phyloP scores from a whole-genome alignment of 345 rosid species.

The Brassica rapa region DNA sequence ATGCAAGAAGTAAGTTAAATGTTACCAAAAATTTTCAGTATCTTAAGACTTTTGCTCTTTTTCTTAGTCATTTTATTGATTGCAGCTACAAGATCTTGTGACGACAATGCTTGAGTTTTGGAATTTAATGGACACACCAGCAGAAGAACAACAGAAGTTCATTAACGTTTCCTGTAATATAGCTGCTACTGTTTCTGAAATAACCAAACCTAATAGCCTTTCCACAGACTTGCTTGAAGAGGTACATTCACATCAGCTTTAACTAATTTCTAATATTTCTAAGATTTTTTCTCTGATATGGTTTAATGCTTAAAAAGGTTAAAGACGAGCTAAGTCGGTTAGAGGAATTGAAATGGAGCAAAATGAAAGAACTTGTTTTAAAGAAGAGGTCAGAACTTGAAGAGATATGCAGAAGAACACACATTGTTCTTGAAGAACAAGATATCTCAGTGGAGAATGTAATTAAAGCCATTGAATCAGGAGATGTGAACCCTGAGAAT shows the following conservation, averaged over 20 bases:
- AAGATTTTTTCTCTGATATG: neutral
- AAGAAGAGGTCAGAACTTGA: conserved; percentile 84
- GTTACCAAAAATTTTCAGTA: neutral
- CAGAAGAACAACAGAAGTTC: conserved; percentile 86
- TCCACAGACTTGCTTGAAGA: conserved; percentile 65
- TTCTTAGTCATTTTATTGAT: conserved; percentile 14
- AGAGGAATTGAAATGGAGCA: conserved; percentile 87
- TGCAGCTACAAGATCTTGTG: conserved; percentile 96
- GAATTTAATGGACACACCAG: conserved; percentile 95
- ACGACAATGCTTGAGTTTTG: conserved; percentile 85
- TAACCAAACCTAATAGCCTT: conserved; percentile 80
- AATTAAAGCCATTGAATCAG: conserved; percentile 76
- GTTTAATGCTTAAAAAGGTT: conserved; percentile 51
- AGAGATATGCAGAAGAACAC: conserved; percentile 86
- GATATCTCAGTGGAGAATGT: conserved; percentile 58
- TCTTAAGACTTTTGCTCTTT: neutral
- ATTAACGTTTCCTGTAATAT: conserved; percentile 77
- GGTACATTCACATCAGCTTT: conserved; percentile 13
- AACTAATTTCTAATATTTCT: neutral
- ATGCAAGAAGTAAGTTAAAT: conserved; percentile 64
- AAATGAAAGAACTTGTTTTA: conserved; percentile 91
- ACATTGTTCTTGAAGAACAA: conserved; percentile 62
- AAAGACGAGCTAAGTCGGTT: conserved; percentile 77
- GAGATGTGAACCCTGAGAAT: conserved; percentile 61
- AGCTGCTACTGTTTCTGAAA: conserved; percentile 92